Conservation (phyloP, 139 green algal species). For the Yamagishiella unicocca region DNA sequence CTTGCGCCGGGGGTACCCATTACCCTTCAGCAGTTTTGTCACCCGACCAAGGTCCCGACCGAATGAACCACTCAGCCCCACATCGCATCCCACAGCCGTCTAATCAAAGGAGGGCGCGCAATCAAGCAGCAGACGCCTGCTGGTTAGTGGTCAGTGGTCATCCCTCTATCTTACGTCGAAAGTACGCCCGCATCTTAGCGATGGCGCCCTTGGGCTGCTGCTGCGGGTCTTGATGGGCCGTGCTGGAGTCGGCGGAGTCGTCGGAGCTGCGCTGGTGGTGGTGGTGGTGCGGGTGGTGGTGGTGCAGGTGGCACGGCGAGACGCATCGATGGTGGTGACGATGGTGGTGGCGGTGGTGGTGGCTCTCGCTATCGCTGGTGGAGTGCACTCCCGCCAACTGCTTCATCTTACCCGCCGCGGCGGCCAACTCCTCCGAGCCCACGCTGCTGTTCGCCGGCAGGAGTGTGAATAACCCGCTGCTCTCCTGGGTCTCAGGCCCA, state of each 20-base stretch:
- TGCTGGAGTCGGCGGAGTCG: not conserved
- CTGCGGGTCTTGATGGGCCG: not conserved
- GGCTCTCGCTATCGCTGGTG: not conserved
- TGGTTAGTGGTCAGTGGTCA: too few species aligned
- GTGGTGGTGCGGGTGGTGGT: not conserved
- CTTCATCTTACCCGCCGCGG: slow-evolving; percentile 17
- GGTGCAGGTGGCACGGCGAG: not conserved
- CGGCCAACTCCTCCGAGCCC: not conserved
- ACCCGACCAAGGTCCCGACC: too few species aligned
- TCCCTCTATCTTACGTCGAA: slow-evolving; percentile 14
- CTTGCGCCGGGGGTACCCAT: too few species aligned
- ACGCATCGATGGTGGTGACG: not conserved
- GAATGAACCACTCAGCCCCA: too few species aligned
- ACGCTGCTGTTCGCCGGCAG: not conserved
- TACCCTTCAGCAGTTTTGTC: too few species aligned
- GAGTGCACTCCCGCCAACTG: not conserved
- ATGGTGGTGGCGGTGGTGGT: not conserved
- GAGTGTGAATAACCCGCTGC: not conserved
- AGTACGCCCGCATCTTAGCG: slow-evolving; percentile 37
- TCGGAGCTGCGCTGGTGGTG: not conserved
- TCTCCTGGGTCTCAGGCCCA: too few species aligned
- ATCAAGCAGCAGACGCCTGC: too few species aligned
- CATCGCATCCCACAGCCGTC: too few species aligned
- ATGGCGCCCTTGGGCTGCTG: not conserved
- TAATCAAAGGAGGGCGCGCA: too few species aligned